Evolutionary conservation across 2,329 filamentous ascomycete genomes (phyloP), one percentile per base, ranked within the genome.

Genomic region (Colletotrichum ledebouriae): DNA sequence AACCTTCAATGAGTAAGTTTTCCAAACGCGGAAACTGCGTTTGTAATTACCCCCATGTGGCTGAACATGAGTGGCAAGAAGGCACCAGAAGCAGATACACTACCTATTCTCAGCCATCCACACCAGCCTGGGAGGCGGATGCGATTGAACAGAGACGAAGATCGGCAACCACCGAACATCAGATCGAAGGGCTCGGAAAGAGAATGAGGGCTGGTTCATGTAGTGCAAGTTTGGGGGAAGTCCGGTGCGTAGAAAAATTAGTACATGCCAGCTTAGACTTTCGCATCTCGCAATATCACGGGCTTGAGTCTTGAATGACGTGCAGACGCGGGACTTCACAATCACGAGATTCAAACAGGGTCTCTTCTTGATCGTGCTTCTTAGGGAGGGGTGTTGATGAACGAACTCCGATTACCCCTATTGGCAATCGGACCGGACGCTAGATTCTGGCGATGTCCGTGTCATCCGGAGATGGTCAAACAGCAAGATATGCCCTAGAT

Each of bases 211-310:
- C 9, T 22, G 17, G 7, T 15, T 15, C 17, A 6, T 3, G 22
- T 6, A 25, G 10, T 15, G 20, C 11, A 15, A 22, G 41, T 1
- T 15, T 37, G 10, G 52, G 52, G 52, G 52, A 55, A 55, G 34
- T 55, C 52, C 52, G 52, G 22, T 55, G 39, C 52, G 20, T 37
- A 17, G 20, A 13, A 15, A 15, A 10, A 22, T 37, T 55, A 13
- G 13, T 39, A 55, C 52, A 55, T 39, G 33, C 52, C 52, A 39
- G 39, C 52, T 39, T 41, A 55, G 34, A 55, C 52, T 55, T 34
- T 55, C 52, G 52, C 52, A 55, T 22, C 34, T 55, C 17, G 52
- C 29, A 55, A 55, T 15, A 55, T 29, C 7, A 15, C 9, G 29
- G 7, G 9, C 4, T 20, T 3, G 6, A 33, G 22, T 15, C 25